Evolutionary conservation across 2,329 filamentous ascomycete genomes (phyloP), one percentile per base, ranked within the genome.

Genomic region (Herpotrichia juniperi): DNA sequence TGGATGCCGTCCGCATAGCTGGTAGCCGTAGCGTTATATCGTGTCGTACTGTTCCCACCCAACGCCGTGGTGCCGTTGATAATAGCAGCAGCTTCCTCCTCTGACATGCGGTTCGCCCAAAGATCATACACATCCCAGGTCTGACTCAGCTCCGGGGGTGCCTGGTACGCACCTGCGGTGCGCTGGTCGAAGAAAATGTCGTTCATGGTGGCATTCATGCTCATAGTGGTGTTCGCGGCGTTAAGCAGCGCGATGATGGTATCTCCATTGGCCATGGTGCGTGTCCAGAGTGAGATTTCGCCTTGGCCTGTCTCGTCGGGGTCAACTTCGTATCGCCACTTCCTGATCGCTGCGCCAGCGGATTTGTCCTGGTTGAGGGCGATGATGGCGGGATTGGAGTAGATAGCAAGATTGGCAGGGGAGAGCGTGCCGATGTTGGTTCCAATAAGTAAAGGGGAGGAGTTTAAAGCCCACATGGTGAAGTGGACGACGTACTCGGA

Each of bases 41-140:
- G 64, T 31, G 63, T 71, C 49, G 63, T 64, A n/a, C 59, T 62
- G 32, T 68, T 68, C 1, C 70, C 73, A 10, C 63, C 69, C 50
- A 28, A 59, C 61, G 68, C 66, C 10, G 68, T 66, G 2, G 68
- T 75, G 0, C 76, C 76, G 45, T 76, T 71, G 11, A 83, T 71
- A 25, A 83, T 74, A 0, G 71, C 66, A 21, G 63, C 61, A 1
- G 81, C 80, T 32, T 76, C 75, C 2, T 67, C 72, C 40, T 78
- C 70, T 17, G 66, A 71, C 80, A 85, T 83, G n/a, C 82, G 72
- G 53, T 79, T 78, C 3, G 76, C 80, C 82, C 82, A 84, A 1
- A 85, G 69, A 61, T 85, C 81, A 34, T 66, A 79, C 5, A 84
- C 69, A 54, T 83, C 80, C 80, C 81, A 85, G 0, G 67, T 69